Evolutionary conservation across 129 eudicot genomes (phyloP).

Genomic region (Lonicera japonica): DNA sequence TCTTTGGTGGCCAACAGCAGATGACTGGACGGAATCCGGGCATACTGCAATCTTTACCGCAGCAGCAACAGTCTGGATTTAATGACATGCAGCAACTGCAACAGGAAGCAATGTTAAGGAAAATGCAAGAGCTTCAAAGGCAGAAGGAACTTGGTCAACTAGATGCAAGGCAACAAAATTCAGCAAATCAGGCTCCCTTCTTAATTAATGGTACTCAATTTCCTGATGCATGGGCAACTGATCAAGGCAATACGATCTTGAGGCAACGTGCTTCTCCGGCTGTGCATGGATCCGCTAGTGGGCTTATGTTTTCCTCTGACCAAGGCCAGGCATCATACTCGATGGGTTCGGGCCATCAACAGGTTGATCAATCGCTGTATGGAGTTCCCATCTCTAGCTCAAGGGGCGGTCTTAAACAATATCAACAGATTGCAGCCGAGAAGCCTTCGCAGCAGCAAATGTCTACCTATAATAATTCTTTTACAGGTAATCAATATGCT

Average conservation of each 20-base stretch:
- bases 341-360: constrained; percentile 49
- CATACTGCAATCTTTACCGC: constrained; percentile 54
- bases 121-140: constrained; percentile 87
- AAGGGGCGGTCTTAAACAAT: constrained; percentile 38
- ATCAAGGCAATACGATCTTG: constrained; percentile 62
- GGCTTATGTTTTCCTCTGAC: constrained; percentile 43
- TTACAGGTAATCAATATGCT: constrained; percentile 48
- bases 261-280: constrained; percentile 46
- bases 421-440: constrained; percentile 28
- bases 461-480: constrained; percentile 29
- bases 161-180: constrained; percentile 46
- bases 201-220: constrained; percentile 41
- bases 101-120: constrained; percentile 64
- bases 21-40: constrained; percentile 54
- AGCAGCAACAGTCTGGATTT: constrained; percentile 62
- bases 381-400: constrained; percentile 75
- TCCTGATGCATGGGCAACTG: constrained; percentile 46
- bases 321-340: constrained; percentile 54
- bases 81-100: constrained; percentile 71
- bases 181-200: constrained; percentile 39
- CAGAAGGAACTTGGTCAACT: constrained; percentile 62
- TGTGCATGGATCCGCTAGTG: constrained; percentile 48
- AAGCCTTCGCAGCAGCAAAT: constrained; percentile 38
- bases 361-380: constrained; percentile 64
- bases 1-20: constrained; percentile 85